Conservation (phyloP, 352 stramenopile species). For the Pythium aquatile region DNA sequence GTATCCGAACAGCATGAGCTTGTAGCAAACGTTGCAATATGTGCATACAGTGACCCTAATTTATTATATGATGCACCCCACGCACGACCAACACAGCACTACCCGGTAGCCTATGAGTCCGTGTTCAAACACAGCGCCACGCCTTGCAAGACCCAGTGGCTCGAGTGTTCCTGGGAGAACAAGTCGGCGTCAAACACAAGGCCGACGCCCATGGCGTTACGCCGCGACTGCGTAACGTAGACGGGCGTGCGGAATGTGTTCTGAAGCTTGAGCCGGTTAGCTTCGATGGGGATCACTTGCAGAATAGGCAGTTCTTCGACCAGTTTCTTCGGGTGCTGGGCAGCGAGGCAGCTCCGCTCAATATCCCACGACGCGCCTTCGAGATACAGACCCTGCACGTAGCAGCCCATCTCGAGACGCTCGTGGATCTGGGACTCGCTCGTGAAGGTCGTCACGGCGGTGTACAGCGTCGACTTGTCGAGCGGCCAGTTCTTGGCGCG, state of each 20-base stretch:
- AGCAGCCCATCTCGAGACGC: conserved; percentile 87
- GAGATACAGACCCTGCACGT: conserved; percentile 90
- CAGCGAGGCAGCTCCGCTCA: conserved; percentile 61
- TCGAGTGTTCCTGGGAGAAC: conserved; percentile 88
- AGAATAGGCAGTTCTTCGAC: conserved; percentile 94
- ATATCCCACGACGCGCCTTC: conserved; percentile 94
- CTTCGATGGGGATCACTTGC: conserved; percentile 95
- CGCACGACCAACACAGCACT: not conserved
- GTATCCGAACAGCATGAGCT: not conserved
- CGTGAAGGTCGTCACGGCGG: conserved; percentile 87
- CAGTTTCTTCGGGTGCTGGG: conserved; percentile 93
- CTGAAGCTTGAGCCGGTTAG: conserved; percentile 92
- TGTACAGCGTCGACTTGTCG: conserved; percentile 95
- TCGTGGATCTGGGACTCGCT: conserved; percentile 58
- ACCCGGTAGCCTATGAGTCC: conserved; percentile 54
- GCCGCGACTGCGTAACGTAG: conserved; percentile 93
- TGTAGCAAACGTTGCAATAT: not conserved
- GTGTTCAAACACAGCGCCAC: conserved; percentile 93
- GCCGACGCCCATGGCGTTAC: conserved; percentile 95
- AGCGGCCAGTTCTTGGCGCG: conserved; percentile 92
- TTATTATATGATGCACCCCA: not conserved
- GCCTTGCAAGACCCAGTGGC: conserved; percentile 94
- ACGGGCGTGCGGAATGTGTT: conserved; percentile 95
- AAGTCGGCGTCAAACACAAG: conserved; percentile 95
- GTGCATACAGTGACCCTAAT: conserved; percentile 1